A percentile compares a stretch with the other conserved stretches of the same genome.
Conservation (phyloP, 2,329 filamentous ascomycete genomes). For the Coniochaeta sp. region DNA sequence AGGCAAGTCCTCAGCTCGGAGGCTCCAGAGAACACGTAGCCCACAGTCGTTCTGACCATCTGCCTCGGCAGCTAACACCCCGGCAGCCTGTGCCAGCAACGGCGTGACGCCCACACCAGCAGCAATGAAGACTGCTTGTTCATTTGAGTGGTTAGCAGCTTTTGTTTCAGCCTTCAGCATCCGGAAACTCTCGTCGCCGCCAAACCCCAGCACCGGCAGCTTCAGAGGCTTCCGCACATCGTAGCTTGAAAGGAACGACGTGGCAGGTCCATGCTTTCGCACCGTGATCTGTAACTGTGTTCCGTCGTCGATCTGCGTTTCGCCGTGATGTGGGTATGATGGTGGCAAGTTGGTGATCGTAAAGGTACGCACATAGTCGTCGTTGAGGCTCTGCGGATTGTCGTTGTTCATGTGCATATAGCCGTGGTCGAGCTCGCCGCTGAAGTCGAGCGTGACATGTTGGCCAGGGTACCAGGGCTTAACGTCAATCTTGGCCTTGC, state of each 20-base stretch:
- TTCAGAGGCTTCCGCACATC: constrained; percentile 49
- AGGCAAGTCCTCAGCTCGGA: constrained; percentile 52
- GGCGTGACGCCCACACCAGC: constrained; percentile 82
- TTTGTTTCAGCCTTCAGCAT: constrained; percentile 6
- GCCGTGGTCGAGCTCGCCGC: constrained; percentile 58
- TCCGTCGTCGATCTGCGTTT: constrained; percentile 17
- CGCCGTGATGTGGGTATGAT: constrained; percentile 24
- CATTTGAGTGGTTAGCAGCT: background rate
- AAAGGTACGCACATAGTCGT: constrained; percentile 78
- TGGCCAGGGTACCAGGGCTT: constrained; percentile 59
- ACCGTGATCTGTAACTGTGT: constrained; percentile 65
- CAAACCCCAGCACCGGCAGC: constrained; percentile 64
- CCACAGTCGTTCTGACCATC: constrained; percentile 16
- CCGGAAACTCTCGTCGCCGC: constrained; percentile 46
- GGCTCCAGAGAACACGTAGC: constrained; percentile 60
- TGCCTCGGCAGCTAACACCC: constrained; percentile 1
- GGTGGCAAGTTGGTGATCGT: constrained; percentile 53
- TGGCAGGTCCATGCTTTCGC: constrained; percentile 61
- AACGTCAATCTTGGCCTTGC: constrained; percentile 17
- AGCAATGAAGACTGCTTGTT: constrained; percentile 56
- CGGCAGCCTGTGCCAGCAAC: constrained; percentile 55
- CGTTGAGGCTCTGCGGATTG: constrained; percentile 72
- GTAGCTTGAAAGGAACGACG: constrained; percentile 53
- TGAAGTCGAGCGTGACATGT: constrained; percentile 70
- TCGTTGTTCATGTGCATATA: constrained; percentile 80